Evolutionary conservation across 2,329 filamentous ascomycete genomes (phyloP), one percentile per base, ranked within the genome.

Genomic region (Fusarium anguioides): DNA sequence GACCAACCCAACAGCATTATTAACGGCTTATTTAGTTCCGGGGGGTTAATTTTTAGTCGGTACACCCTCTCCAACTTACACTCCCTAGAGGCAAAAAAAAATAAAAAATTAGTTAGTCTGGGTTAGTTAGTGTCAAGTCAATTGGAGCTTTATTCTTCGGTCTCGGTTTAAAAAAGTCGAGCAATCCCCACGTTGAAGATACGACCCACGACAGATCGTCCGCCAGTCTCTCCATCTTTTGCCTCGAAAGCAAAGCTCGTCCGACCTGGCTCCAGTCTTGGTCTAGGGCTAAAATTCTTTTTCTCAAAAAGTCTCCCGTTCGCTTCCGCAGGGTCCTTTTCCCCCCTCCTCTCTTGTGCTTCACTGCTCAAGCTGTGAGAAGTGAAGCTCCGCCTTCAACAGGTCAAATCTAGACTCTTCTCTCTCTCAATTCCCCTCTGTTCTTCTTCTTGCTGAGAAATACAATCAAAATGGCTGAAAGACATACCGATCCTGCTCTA

Each of bases 401-500:
- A 29, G 29, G 31, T 21, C 54, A 33, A 24, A 33, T 56, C 8
- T 15, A n/a, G n/a, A n/a, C 23, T 50, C 17, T 27, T 35, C 26
- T 27, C 24, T 26, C 24, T 26, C 24, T 11, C 26, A 18, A 10
- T 18, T 44, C 33, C 37, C 33, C 33, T 18, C 23, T 26, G 9
- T n/a, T n/a, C n/a, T n/a, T n/a, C n/a, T n/a, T n/a, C n/a, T n/a
- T n/a, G n/a, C 26, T 27, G 7, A 27, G 26, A 29, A 5, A 29
- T 12, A 3, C 10, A 29, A 29, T 46, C 36, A 50, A 33, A 29
- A 72, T 73, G 71, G 61, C 71, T 31, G 69, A 73, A 11, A 50
- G 41, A 54, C 18, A 63, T 50, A 55, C 59, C 49, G 71, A 73
- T 51, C 71, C 71, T 21, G 71, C 71, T 41, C 69, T 73, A 48